Evolutionary conservation across 108 stramenopile genomes (phyloP).

Genomic region (Nitzschia sp.): DNA sequence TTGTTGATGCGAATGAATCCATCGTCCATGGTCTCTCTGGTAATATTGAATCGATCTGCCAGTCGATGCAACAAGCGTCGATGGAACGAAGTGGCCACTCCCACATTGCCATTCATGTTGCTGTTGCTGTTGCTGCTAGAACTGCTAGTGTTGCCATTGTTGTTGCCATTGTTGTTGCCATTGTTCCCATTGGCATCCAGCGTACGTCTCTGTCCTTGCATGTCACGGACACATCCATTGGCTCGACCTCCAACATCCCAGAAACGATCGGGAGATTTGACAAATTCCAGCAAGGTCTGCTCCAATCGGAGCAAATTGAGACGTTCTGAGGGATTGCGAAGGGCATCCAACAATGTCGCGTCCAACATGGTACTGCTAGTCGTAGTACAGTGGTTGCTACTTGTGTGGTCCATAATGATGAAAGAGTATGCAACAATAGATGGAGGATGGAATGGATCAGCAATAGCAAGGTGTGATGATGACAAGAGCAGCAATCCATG

Average conservation of each 20-base stretch:
- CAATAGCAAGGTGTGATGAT: background rate
- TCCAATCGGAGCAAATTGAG: slow-evolving; percentile 78
- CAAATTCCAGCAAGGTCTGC: slow-evolving; percentile 69
- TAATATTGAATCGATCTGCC: slow-evolving; percentile 83
- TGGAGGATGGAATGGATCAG: background rate
- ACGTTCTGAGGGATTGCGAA: slow-evolving; percentile 78
- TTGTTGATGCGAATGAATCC: slow-evolving; percentile 39
- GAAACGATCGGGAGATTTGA: slow-evolving; percentile 49
- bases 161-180: slow-evolving; percentile 17
- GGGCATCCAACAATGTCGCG: slow-evolving; percentile 73
- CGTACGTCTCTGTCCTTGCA: background rate
- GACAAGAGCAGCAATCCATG: background rate
- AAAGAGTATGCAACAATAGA: background rate
- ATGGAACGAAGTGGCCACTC: slow-evolving; percentile 75
- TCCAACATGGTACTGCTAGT: slow-evolving; percentile 38
- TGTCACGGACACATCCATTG: slow-evolving; percentile 33
- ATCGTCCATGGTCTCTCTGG: slow-evolving; percentile 49
- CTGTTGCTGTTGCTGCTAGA: slow-evolving; percentile 10
- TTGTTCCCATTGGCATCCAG: slow-evolving; percentile 6
- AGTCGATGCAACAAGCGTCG: slow-evolving; percentile 85
- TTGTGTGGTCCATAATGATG: background rate
- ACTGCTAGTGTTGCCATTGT: background rate
- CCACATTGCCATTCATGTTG: background rate
- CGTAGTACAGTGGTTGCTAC: background rate
- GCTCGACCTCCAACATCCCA: slow-evolving; percentile 76